Percentiles rank a stretch among this genome's conserved stretches.
Conservation (phyloP, 352 stramenopile genomes). For the Thalassiosira pacifica region DNA sequence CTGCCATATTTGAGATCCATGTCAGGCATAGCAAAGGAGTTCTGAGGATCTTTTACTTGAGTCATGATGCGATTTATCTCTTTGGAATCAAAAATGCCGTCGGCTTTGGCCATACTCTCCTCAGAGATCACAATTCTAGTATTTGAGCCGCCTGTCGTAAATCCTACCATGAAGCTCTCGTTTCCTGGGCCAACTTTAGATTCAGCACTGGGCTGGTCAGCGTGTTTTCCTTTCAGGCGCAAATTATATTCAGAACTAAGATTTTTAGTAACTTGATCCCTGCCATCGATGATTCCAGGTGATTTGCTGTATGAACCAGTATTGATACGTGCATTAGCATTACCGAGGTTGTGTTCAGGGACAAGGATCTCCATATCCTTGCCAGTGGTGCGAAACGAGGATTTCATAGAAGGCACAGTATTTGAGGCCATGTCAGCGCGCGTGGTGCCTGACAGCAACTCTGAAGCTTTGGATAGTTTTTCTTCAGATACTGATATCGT, state of each 20-base stretch:
- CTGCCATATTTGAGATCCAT: too few relatives aligned
- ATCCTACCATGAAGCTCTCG: neutral
- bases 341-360: neutral
- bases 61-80: neutral
- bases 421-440: neutral
- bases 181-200: too few relatives aligned
- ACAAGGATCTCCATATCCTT: neutral
- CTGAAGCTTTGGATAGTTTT: too few relatives aligned
- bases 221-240: neutral
- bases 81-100: neutral
- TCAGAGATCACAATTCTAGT: slow-evolving; percentile 17
- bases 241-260: too few relatives aligned
- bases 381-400: neutral
- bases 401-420: neutral
- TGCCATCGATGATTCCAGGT: too few relatives aligned
- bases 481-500: too few relatives aligned
- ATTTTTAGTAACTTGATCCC: too few relatives aligned
- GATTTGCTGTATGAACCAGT: too few relatives aligned
- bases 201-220: neutral
- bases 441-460: neutral
- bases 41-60: neutral
- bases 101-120: slow-evolving; percentile 12
- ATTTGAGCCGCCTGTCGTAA: slow-evolving; percentile 24
- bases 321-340: neutral
- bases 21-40: neutral